phyloP scores from a whole-genome alignment of 768 basidiomycete species.

The Russula emetica region DNA sequence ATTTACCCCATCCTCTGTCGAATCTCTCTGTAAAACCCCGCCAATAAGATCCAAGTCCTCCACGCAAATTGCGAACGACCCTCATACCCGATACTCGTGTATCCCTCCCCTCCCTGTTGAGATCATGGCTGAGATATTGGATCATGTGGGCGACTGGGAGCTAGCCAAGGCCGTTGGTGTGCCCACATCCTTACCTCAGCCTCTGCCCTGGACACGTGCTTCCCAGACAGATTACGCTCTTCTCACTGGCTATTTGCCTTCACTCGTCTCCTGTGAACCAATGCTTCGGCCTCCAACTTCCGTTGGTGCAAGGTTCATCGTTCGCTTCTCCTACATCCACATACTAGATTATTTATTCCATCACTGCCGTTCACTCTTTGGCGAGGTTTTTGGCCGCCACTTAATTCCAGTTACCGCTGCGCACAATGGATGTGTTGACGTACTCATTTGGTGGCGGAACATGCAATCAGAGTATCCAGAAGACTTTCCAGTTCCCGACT shows the following conservation, averaged over 20 bases:
- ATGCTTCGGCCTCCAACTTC: constrained; percentile 57
- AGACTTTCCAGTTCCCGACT: constrained; percentile 51
- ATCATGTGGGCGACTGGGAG: constrained; percentile 81
- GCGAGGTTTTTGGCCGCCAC: constrained; percentile 58
- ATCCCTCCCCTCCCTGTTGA: constrained; percentile 68
- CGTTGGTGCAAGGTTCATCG: constrained; percentile 58
- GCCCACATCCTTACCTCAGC: constrained; percentile 61
- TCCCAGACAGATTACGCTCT: constrained; percentile 67
- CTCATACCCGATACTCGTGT: constrained; percentile 4
- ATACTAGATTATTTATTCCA: constrained; percentile 71
- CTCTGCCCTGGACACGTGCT: constrained; percentile 68
- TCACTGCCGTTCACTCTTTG: constrained; percentile 60
- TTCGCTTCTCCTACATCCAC: constrained; percentile 72
- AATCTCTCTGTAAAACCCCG: background rate
- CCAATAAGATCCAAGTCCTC: background rate
- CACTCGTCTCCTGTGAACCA: constrained; percentile 59
- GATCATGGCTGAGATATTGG: constrained; percentile 70
- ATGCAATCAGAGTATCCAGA: constrained; percentile 57
- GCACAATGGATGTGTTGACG: constrained; percentile 61
- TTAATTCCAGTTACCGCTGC: constrained; percentile 77
- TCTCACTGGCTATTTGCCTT: constrained; percentile 55
- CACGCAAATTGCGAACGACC: constrained; percentile 29
- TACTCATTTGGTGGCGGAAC: constrained; percentile 82
- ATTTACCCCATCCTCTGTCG: background rate
- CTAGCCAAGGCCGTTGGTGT: constrained; percentile 72